Conservation (phyloP, 352 stramenopile species). For the Globisporangium barbulae region DNA sequence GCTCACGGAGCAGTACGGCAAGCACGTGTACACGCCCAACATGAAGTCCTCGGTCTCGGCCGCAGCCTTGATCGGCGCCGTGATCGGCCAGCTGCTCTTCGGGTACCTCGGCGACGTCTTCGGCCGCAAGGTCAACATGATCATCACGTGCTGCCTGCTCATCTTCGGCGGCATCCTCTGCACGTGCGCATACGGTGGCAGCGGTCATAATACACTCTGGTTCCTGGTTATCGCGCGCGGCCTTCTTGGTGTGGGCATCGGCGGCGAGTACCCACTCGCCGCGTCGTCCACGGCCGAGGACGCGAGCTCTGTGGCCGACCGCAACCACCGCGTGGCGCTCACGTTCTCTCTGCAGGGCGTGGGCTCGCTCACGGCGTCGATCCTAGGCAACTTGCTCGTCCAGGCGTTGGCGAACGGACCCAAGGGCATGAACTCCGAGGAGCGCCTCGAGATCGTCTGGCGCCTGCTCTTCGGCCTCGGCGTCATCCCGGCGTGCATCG, state of each 20-base stretch:
- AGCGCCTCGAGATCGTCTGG: conserved; percentile 61
- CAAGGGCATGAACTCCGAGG: conserved; percentile 31
- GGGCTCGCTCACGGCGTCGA: conserved; percentile 43
- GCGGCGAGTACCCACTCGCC: conserved; percentile 45
- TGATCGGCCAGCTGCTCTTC: conserved; percentile 58
- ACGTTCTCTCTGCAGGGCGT: conserved; percentile 69
- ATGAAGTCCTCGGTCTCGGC: conserved; percentile 66
- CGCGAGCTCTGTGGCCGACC: conserved; percentile 33
- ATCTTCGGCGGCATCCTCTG: conserved; percentile 68
- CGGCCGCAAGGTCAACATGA: conserved; percentile 64
- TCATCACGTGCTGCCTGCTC: conserved; percentile 57
- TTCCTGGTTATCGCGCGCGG: conserved; percentile 54
- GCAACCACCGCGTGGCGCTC: conserved; percentile 47
- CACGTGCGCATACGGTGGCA: conserved; percentile 45
- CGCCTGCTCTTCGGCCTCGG: conserved; percentile 61
- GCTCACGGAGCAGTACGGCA: too few relatives aligned
- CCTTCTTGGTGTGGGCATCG: conserved; percentile 65
- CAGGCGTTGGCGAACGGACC: conserved; percentile 38
- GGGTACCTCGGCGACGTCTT: conserved; percentile 61
- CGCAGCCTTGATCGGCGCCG: conserved; percentile 49
- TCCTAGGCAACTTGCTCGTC: conserved; percentile 63
- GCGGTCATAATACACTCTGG: conserved; percentile 40
- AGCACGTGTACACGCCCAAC: conserved; percentile 31
- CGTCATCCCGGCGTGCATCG: conserved; percentile 50
- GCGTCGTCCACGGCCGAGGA: conserved; percentile 55